Conservation (phyloP, 345 rosid species). For the Gossypium sturtianum region DNA sequence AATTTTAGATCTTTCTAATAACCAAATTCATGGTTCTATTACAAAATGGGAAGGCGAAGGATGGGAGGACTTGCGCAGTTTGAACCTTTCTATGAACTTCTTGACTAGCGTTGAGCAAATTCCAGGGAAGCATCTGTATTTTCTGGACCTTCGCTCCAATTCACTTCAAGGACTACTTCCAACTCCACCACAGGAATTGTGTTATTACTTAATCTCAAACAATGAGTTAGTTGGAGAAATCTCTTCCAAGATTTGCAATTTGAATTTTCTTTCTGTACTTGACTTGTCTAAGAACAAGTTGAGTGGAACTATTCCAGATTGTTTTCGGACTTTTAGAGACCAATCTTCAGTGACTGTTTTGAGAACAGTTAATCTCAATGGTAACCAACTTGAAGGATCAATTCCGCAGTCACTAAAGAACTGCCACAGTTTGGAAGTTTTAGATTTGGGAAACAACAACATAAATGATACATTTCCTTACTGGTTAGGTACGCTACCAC, state of each 20-base stretch:
- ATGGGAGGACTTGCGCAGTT: background rate
- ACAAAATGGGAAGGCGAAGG: background rate
- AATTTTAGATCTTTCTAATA: background rate
- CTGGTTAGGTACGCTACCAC: background rate
- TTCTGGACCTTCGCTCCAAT: constrained; percentile 1
- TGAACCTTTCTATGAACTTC: background rate
- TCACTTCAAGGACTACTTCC: background rate
- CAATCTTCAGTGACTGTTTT: background rate
- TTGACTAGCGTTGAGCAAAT: background rate
- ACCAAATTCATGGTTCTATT: background rate
- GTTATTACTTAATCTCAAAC: background rate
- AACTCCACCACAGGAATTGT: background rate
- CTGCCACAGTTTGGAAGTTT: background rate
- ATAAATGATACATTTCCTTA: constrained; percentile 1
- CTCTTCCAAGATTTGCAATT: background rate
- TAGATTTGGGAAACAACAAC: constrained; percentile 14
- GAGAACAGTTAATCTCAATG: background rate
- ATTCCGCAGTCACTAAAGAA: constrained; percentile 3
- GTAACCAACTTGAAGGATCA: background rate
- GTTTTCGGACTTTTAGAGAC: background rate
- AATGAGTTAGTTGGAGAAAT: background rate
- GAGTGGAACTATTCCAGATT: constrained; percentile 3
- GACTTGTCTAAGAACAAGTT: constrained; percentile 20
- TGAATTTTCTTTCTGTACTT: background rate
- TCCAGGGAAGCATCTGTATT: background rate